phyloP scores from a whole-genome alignment of 2,329 filamentous ascomycete genomes.

The Neofusicoccum parvum region DNA sequence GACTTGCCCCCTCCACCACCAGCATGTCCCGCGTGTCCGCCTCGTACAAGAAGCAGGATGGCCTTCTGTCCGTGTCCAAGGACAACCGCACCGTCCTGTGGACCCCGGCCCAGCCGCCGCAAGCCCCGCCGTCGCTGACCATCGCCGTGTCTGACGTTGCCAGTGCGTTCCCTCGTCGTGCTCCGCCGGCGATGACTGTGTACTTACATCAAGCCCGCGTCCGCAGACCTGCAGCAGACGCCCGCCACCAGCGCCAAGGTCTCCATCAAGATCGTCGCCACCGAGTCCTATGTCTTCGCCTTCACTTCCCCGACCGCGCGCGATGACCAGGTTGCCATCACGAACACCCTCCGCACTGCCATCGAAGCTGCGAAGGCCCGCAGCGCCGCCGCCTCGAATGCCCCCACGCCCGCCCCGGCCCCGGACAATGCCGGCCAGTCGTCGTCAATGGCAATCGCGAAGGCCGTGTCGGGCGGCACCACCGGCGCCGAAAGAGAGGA shows the following conservation, averaged over 20 bases:
- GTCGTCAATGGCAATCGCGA: slow-evolving; percentile 77
- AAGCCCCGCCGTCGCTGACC: slow-evolving; percentile 64
- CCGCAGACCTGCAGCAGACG: slow-evolving; percentile 86
- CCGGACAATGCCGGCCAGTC: slow-evolving; percentile 54
- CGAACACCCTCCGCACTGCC: slow-evolving; percentile 76
- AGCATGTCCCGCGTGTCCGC: slow-evolving; percentile 42
- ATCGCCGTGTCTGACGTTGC: slow-evolving; percentile 76
- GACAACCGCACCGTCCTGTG: slow-evolving; percentile 78
- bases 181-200: neutral
- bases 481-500: slow-evolving; percentile 54
- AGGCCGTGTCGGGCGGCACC: slow-evolving; percentile 58
- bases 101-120: slow-evolving; percentile 73
- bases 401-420: slow-evolving; percentile 32
- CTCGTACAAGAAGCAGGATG: slow-evolving; percentile 95
- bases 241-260: slow-evolving; percentile 86
- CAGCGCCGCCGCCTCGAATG: slow-evolving; percentile 39
- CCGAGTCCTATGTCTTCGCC: slow-evolving; percentile 79
- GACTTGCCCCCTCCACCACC: slow-evolving; percentile 16
- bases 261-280: slow-evolving; percentile 85
- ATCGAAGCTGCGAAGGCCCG: slow-evolving; percentile 68
- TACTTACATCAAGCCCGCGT: neutral
- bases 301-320: slow-evolving; percentile 84
- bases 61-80: slow-evolving; percentile 72
- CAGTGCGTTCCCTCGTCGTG: slow-evolving; percentile 56
- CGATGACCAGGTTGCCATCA: slow-evolving; percentile 81